A percentile compares a stretch with the other conserved stretches of the same genome.
Evolutionary conservation across 805 yeast genomes (phyloP).

Genomic region (Jamesozyma jinghongensis): DNA sequence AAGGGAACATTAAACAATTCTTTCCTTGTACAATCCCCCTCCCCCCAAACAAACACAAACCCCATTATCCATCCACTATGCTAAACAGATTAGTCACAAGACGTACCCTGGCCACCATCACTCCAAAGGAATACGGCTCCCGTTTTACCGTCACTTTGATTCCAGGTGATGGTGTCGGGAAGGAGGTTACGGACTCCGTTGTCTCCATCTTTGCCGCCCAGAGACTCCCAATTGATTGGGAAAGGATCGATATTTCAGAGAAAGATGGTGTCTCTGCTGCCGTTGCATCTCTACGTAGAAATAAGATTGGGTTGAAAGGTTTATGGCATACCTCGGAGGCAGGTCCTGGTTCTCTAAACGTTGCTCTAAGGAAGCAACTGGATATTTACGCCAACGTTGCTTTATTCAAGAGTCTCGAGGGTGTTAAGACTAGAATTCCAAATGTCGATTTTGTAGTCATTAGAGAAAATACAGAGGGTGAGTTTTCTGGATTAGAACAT

Average conservation of each 20-base stretch:
- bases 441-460: conserved; percentile 89
- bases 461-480: conserved; percentile 99
- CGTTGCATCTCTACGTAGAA: conserved; percentile 84
- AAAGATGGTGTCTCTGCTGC: conserved; percentile 69
- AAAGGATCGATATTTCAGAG: conserved; percentile 63
- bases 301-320: conserved; percentile 95
- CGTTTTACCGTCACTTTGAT: conserved; percentile 87
- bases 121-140: conserved; percentile 92
- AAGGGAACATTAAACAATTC: no score
- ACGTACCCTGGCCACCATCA: conserved; percentile 47
- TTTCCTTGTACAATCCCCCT: no score
- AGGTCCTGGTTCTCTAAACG: conserved; percentile 80
- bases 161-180: conserved; percentile 98
- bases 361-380: conserved; percentile 90
- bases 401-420: conserved; percentile 88
- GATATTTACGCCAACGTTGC: conserved; percentile 94
- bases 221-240: conserved; percentile 91
- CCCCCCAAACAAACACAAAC: neutral
- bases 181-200: conserved; percentile 90
- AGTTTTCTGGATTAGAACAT: conserved; percentile 97
- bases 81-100: conserved; percentile 26
- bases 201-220: conserved; percentile 79
- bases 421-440: conserved; percentile 81
- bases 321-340: conserved; percentile 86
- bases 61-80: conserved; percentile 25